Evolutionary conservation across 257 asterid genomes (phyloP), one percentile per base, ranked within the genome.

Genomic region (Solanum pennellii): DNA sequence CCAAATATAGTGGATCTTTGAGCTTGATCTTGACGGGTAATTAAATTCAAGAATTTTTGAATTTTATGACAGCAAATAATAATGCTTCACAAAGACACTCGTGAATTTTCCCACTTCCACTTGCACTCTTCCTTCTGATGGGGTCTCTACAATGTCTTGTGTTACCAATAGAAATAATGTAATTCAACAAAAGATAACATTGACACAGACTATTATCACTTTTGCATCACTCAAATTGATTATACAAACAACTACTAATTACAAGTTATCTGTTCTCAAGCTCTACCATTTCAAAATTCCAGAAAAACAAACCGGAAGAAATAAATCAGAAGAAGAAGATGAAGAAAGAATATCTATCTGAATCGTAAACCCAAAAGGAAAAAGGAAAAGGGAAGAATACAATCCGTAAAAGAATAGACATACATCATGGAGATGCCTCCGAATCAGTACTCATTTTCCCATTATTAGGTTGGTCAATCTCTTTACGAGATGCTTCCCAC

Each of bases 401-500:
- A 49, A 49, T 31, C 69, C 20, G 41, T 49, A 31, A 82, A 82
- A 82, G 85, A 82, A 82, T 82, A 82, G 68, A 49, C 45, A 47
- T 1, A 84, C 6, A 84, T 37, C 86, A 88, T 9, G 88, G 47
- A 6, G 88, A 85, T 16, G 66, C 29, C 49, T 88, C 90, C 11
- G 88, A 88, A n/a, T 88, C 90, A 1, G 66, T 77, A 71, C 62
- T 39, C 4, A 45, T 20, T 69, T 89, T 86, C 21, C 72, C 82
- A 27, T 88, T 86, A 62, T 87, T 79, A 23, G 89, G 88, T 66
- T 82, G 93, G 59, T 93, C 98, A 45, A 93, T 91, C 91, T 96
- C 98, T 90, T 90, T 94, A 84, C 98, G 98, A 56, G 99, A 96
- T 83, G 96, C 96, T 87, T 96, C 99, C 99, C 99, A 96, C 60